Conservation (phyloP, 805 yeast genomes). For the Candida silvicultrix region DNA sequence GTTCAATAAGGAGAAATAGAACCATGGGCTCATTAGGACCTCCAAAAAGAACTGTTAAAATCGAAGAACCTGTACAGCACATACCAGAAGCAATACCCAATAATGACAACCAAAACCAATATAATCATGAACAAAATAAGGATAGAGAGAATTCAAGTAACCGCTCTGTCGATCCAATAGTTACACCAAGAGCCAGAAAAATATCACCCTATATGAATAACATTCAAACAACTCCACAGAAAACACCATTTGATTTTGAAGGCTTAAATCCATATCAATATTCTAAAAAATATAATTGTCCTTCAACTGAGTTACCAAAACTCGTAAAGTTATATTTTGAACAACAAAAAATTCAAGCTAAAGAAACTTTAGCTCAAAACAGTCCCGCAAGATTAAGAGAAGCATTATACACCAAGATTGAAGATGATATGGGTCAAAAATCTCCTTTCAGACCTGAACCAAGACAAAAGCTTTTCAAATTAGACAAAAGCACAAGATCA, state of each 20-base stretch:
- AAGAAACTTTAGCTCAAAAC: constrained; percentile 15
- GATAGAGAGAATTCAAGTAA: neutral
- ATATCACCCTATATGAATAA: neutral
- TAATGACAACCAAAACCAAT: neutral
- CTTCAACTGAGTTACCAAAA: constrained; percentile 29
- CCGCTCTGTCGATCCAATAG: neutral
- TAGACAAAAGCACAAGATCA: neutral
- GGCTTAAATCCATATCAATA: constrained; percentile 35
- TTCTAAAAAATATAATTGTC: constrained; percentile 28
- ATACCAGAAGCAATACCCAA: neutral
- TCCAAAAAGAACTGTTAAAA: constrained; percentile 25
- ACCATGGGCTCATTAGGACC: constrained; percentile 28
- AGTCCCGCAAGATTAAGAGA: constrained; percentile 20
- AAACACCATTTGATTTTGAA: constrained; percentile 23
- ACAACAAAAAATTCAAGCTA: constrained; percentile 28
- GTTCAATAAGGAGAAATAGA: constrained; percentile 23
- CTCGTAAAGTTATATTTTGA: constrained; percentile 30
- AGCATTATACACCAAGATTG: constrained; percentile 13
- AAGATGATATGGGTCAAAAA: constrained; percentile 20
- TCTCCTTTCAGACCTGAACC: constrained; percentile 9
- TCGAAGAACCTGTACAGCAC: neutral
- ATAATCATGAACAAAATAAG: neutral
- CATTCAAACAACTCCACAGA: neutral
- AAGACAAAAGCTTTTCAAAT: constrained; percentile 3
- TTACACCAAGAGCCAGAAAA: neutral